Evolutionary conservation across 129 eudicot species (phyloP).

Genomic region (Heracleum sosnowskyi): DNA sequence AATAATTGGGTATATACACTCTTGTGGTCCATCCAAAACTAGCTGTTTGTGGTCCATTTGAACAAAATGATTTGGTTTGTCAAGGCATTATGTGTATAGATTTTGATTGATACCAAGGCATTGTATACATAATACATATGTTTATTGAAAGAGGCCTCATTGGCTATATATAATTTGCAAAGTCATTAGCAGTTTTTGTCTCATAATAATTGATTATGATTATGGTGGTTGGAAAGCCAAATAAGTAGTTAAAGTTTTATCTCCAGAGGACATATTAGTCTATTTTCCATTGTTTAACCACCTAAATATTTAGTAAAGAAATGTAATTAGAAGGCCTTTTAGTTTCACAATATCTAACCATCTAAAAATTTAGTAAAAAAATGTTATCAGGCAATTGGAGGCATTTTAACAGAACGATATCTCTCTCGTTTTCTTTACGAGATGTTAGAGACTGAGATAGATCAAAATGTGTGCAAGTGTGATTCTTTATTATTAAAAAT

Average conservation of each 20-base stretch:
- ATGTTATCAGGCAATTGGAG: too few species aligned
- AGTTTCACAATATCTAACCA: too few species aligned
- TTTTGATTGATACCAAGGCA: not conserved
- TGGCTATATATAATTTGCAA: not conserved
- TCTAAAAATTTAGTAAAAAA: too few species aligned
- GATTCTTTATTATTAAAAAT: not conserved
- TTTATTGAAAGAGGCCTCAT: not conserved
- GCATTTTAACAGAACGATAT: too few species aligned
- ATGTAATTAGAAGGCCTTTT: too few species aligned
- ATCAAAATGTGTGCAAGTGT: too few species aligned
- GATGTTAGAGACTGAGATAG: too few species aligned
- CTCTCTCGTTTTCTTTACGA: too few species aligned
- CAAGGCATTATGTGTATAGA: not conserved
- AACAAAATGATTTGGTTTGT: not conserved
- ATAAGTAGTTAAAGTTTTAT: not conserved
- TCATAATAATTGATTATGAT: not conserved
- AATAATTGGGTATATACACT: not conserved
- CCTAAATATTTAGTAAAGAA: too few species aligned
- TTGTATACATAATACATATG: not conserved
- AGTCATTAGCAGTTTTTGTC: not conserved
- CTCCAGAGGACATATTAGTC: not conserved
- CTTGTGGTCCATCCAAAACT: not conserved
- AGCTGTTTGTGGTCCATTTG: slow-evolving; percentile 2
- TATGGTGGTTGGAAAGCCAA: not conserved
- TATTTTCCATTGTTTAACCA: too few species aligned